Percentiles rank a stretch among this genome's conserved stretches.
Conservation (phyloP, 441 rosid genomes). For the Brassica hybrid region DNA sequence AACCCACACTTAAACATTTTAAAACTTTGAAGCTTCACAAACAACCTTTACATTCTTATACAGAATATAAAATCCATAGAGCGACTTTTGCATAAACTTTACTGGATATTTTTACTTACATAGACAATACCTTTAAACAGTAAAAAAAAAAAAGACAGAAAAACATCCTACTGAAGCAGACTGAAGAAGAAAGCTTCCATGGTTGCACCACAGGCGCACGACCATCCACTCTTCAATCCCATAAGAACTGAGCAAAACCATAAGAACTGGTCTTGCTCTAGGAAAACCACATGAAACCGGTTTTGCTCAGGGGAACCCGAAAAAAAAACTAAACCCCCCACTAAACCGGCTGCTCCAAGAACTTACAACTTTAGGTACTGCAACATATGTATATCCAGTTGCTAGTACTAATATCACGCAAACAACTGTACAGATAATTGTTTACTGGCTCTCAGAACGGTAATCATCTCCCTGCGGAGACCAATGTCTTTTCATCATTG, state of each 20-base stretch:
- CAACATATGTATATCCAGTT: slow-evolving; percentile 22
- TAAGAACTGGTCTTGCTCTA: slow-evolving; percentile 33
- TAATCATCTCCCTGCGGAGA: slow-evolving; percentile 58
- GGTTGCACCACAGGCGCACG: neutral
- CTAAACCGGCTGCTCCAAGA: slow-evolving; percentile 33
- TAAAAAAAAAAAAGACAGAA: neutral
- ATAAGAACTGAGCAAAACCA: slow-evolving; percentile 34
- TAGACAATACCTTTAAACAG: too few relatives aligned
- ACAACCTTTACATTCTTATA: too few relatives aligned
- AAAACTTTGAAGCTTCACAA: too few relatives aligned
- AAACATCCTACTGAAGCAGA: slow-evolving; percentile 24
- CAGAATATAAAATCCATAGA: too few relatives aligned
- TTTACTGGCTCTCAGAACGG: slow-evolving; percentile 22
- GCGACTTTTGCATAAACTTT: too few relatives aligned
- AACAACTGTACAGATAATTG: slow-evolving; percentile 55
- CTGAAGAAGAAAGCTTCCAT: slow-evolving; percentile 25
- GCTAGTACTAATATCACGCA: slow-evolving; percentile 18
- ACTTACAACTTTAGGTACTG: slow-evolving; percentile 14
- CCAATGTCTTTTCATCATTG: slow-evolving; percentile 56
- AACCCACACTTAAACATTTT: too few relatives aligned
- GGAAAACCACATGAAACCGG: slow-evolving; percentile 11
- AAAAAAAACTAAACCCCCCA: slow-evolving; percentile 34
- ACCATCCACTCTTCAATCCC: slow-evolving; percentile 19
- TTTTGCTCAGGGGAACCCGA: slow-evolving; percentile 25
- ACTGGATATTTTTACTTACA: too few relatives aligned